A percentile compares a stretch with the other conserved stretches of the same genome.
phyloP scores from a whole-genome alignment of 257 asterid genomes.

The Dorcoceras hygrometricum region DNA sequence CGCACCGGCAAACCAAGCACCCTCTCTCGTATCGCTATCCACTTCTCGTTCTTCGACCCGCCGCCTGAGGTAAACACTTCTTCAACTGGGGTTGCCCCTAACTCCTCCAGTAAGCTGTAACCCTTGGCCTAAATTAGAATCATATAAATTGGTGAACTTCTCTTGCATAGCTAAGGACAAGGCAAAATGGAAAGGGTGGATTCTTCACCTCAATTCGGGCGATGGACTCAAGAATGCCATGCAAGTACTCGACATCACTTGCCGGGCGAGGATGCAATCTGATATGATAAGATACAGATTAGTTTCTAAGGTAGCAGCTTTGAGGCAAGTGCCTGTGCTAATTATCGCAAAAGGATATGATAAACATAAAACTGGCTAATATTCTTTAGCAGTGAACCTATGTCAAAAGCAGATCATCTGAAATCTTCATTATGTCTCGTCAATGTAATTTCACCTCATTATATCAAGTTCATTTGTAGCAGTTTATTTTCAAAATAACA shows the following conservation, averaged over 20 bases:
- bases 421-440: too few relatives aligned
- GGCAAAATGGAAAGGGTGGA: neutral
- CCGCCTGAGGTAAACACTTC: conserved; percentile 90
- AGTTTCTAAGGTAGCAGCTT: neutral
- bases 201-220: conserved; percentile 81
- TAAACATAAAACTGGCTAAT: neutral
- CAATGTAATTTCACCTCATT: too few relatives aligned
- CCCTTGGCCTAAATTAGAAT: conserved; percentile 61
- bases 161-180: neutral
- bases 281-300: conserved; percentile 21
- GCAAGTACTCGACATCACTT: conserved; percentile 69
- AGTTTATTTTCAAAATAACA: too few relatives aligned
- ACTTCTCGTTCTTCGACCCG: conserved; percentile 74
- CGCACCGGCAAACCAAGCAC: conserved; percentile 73
- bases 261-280: conserved; percentile 88
- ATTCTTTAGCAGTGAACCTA: neutral
- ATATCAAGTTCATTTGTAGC: too few relatives aligned
- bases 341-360: neutral
- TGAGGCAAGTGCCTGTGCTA: neutral
- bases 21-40: conserved; percentile 79
- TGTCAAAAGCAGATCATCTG: neutral
- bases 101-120: conserved; percentile 60
- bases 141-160: neutral
- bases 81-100: conserved; percentile 91
- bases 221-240: conserved; percentile 86